Evolutionary conservation across 257 asterid species (phyloP).

Genomic region (Nemophila menziesii): DNA sequence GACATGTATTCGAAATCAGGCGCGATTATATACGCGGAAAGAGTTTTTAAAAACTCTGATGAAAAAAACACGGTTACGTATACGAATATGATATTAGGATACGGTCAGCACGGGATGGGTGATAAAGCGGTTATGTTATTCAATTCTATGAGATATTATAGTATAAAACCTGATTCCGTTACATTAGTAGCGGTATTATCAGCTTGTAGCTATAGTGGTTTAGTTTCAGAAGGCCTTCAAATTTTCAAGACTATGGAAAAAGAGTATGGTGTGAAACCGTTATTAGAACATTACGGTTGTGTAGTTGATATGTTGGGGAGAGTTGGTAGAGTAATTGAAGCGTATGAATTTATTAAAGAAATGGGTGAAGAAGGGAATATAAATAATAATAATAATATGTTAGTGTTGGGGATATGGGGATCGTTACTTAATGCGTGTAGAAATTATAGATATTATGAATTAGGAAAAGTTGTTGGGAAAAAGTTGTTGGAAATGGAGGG

Average conservation of each 20-base stretch:
- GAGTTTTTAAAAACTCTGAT: conserved; percentile 30
- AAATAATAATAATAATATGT: too few species aligned
- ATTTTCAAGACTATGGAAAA: conserved; percentile 53
- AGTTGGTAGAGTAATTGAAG: conserved; percentile 77
- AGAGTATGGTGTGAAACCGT: conserved; percentile 44
- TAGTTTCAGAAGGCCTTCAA: conserved; percentile 55
- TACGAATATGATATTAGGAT: conserved; percentile 85
- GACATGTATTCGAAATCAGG: conserved; percentile 94
- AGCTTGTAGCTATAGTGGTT: conserved; percentile 72
- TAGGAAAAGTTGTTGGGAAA: conserved; percentile 66
- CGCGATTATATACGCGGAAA: conserved; percentile 49
- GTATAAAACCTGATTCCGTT: conserved; percentile 41
- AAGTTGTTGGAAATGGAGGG: conserved; percentile 54
- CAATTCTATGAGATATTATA: conserved; percentile 35
- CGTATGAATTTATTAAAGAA: conserved; percentile 44
- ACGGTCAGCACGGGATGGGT: conserved; percentile 87
- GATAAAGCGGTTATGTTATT: conserved; percentile 51
- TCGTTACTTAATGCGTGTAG: conserved; percentile 73
- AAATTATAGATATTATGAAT: conserved; percentile 48
- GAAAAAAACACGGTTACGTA: conserved; percentile 64
- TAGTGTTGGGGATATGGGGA: conserved; percentile 69
- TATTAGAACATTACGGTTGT: conserved; percentile 63
- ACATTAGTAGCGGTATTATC: conserved; percentile 62
- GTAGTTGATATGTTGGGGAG: conserved; percentile 82
- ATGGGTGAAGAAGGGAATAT: conserved; percentile 46